Conservation (phyloP, 2,329 filamentous ascomycete species). For the Penicillium sp. region DNA sequence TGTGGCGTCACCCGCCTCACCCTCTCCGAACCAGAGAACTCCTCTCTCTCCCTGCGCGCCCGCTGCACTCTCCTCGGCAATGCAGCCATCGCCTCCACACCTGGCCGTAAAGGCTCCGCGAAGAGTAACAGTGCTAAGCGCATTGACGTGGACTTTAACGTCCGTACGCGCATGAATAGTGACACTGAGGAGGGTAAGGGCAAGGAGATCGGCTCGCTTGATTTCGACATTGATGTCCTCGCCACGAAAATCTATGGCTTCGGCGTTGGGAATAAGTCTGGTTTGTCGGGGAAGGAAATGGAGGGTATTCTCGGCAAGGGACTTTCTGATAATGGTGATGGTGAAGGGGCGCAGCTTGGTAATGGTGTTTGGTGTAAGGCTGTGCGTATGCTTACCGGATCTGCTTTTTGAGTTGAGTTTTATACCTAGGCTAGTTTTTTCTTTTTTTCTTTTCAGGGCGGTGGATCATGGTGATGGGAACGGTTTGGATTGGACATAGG, state of each 20-base stretch:
- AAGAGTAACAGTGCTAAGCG: conserved; percentile 26
- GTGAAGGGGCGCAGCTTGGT: conserved; percentile 32
- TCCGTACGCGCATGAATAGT: conserved; percentile 34
- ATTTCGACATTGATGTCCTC: conserved; percentile 43
- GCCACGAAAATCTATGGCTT: conserved; percentile 49
- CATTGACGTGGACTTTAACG: conserved; percentile 47
- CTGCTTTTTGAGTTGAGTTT: conserved; percentile 34
- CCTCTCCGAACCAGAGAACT: conserved; percentile 32
- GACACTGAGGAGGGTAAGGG: conserved; percentile 15
- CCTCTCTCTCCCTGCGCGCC: conserved; percentile 35
- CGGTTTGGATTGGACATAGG: conserved; percentile 2
- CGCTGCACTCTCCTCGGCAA: conserved; percentile 45
- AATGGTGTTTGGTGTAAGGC: conserved; percentile 46
- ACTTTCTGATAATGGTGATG: conserved; percentile 19
- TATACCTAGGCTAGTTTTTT: conserved; percentile 11
- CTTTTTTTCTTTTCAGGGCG: conserved; percentile 7
- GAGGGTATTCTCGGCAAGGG: conserved; percentile 38
- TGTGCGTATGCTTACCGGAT: conserved; percentile 39
- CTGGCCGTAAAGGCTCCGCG: conserved; percentile 11
- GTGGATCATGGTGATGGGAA: background rate
- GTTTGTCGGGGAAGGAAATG: conserved; percentile 42
- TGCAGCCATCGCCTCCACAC: conserved; percentile 15
- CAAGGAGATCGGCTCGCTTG: conserved; percentile 32
- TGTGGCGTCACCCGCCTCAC: conserved; percentile 48
- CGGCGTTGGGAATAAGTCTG: conserved; percentile 29